Conservation (phyloP, 2,329 filamentous ascomycete species). For the Stagonosporopsis chrysanthemi region DNA sequence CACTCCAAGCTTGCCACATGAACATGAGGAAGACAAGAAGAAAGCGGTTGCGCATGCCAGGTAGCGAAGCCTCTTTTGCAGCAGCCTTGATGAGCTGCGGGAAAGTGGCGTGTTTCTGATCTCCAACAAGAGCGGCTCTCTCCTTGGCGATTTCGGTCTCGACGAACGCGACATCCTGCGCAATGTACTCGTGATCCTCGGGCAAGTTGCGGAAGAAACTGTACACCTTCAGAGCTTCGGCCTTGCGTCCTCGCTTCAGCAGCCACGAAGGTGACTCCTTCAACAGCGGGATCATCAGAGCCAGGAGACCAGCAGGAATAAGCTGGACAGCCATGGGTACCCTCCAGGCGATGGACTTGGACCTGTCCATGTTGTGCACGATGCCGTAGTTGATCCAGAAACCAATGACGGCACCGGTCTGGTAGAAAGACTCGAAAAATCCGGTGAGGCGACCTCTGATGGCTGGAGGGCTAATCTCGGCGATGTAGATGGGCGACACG, state of each 20-base stretch:
- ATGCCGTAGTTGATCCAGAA: slow-evolving; percentile 58
- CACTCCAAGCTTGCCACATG: slow-evolving; percentile 59
- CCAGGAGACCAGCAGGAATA: slow-evolving; percentile 68
- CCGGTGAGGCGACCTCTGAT: slow-evolving; percentile 66
- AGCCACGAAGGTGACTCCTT: slow-evolving; percentile 56
- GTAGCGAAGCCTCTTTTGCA: slow-evolving; percentile 44
- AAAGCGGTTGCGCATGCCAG: slow-evolving; percentile 65
- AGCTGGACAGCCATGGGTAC: slow-evolving; percentile 68
- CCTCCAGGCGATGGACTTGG: slow-evolving; percentile 54
- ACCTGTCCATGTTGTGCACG: slow-evolving; percentile 53
- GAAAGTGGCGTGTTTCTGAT: slow-evolving; percentile 36
- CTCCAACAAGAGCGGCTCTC: slow-evolving; percentile 36
- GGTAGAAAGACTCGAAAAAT: slow-evolving; percentile 58
- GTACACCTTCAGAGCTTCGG: slow-evolving; percentile 53
- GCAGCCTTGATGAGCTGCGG: slow-evolving; percentile 41
- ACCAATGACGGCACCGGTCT: slow-evolving; percentile 48
- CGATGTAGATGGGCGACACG: slow-evolving; percentile 67
- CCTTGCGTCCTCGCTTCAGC: slow-evolving; percentile 51
- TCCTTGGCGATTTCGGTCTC: slow-evolving; percentile 66
- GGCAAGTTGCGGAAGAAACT: slow-evolving; percentile 71
- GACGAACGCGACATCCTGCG: slow-evolving; percentile 75
- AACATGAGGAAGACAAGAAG: slow-evolving; percentile 77
- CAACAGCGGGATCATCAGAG: slow-evolving; percentile 54
- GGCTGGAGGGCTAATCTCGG: slow-evolving; percentile 64
- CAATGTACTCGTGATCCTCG: slow-evolving; percentile 70